Evolutionary conservation across 2,329 filamentous ascomycete species (phyloP).

Genomic region (Fusarium sp.): DNA sequence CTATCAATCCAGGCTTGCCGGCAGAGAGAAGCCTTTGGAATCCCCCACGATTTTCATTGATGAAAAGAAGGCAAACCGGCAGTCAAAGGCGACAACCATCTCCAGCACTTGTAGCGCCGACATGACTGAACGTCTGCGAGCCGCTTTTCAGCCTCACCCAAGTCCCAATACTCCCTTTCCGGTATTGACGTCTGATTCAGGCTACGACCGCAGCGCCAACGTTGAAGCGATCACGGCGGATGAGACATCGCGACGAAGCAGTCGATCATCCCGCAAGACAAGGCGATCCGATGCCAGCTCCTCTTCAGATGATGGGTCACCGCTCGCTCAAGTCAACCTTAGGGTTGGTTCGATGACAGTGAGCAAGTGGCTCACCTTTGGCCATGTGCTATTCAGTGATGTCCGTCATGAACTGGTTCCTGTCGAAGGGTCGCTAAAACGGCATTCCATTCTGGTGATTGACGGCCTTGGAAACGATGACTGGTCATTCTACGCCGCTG

Average conservation of each 20-base stretch:
- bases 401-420: constrained; percentile 73
- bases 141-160: constrained; percentile 55
- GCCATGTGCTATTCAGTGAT: constrained; percentile 83
- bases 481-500: constrained; percentile 86
- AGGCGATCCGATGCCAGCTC: constrained; percentile 58
- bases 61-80: constrained; percentile 46
- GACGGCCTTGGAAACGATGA: constrained; percentile 88
- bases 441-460: constrained; percentile 75
- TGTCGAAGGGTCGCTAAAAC: constrained; percentile 51
- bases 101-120: constrained; percentile 65
- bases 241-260: constrained; percentile 44
- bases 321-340: constrained; percentile 76
- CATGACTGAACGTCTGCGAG: constrained; percentile 62
- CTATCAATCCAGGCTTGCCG: constrained; percentile 52
- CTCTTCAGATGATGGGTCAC: constrained; percentile 66
- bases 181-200: constrained; percentile 52
- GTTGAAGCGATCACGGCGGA: constrained; percentile 41
- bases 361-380: constrained; percentile 88
- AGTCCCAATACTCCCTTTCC: constrained; percentile 57
- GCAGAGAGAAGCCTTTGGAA: constrained; percentile 53
- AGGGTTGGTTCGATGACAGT: constrained; percentile 84
- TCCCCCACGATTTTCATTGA: constrained; percentile 57
- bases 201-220: constrained; percentile 37
- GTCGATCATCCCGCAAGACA: constrained; percentile 46
- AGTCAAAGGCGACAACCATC: constrained; percentile 49